Evolutionary conservation across 306 rosid genomes (phyloP), one percentile per base, ranked within the genome.

Genomic region (Boehmeria nivea): DNA sequence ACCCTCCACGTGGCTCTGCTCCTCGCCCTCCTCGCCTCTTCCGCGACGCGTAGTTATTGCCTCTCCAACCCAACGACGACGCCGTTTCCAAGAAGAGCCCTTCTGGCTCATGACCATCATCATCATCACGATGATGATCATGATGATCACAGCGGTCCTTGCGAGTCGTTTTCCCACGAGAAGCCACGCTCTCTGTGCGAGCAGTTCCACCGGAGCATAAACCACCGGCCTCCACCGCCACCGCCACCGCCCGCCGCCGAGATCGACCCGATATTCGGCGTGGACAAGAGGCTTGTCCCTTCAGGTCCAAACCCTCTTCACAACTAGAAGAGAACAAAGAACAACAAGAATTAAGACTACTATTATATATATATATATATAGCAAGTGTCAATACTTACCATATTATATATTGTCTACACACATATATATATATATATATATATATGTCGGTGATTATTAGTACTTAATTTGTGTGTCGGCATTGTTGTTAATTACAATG

Each of bases 241-340:
- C 54, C 60, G 3, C 49, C 67, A 10, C 24, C 59, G 12, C 28
- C 72, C 12, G 24, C 74, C 26, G 59, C 63, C 4, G 75, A 42
- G 59, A 65, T 84, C 68, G 96, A 87, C 56, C 89, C 82, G 27
- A 84, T 82, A 77, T 84, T 70, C 51, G 99, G 89, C 12, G 87
- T 53, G 14, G 94, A 91, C 60, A 91, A 87, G 84, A 78, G 99
- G 69, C 55, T 71, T 1, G 96, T 91, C 21, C 99, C 99, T 15
- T 72, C 99, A 9, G 99, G 99, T 2, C 99, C 99, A 19, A 91
- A 91, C 89, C 99, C 95, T 53, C 99, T 91, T 62, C 99, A 91
- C 77, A 91, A 91, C 45, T 4, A 50, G 28, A 50, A 22, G 28
- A 50, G 20, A 5, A 18, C 5, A 23, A 49, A 49, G 54, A 10